phyloP scores from a whole-genome alignment of 148 eudicot species.

The Rhododendron williamsianum region DNA sequence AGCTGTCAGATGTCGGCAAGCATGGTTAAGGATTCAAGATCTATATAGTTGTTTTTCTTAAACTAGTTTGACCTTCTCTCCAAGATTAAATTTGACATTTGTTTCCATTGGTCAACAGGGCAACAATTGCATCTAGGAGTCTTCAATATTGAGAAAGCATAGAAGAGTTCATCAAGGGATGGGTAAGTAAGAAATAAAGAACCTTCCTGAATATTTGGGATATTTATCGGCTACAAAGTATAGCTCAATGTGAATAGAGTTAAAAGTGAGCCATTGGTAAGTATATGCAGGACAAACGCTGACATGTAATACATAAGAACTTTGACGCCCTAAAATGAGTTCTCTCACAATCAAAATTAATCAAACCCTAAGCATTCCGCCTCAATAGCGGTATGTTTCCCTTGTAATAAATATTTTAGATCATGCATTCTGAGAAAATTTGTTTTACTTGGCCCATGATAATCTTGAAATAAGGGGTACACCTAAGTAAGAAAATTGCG shows the following conservation, averaged over 20 bases:
- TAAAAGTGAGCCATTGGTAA: neutral
- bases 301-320: neutral
- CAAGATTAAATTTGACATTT: conserved; percentile 6
- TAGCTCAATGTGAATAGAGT: neutral
- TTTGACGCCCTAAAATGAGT: neutral
- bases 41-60: neutral
- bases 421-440: neutral
- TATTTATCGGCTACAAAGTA: neutral
- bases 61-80: neutral
- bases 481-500: neutral
- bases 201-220: neutral
- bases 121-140: conserved; percentile 44
- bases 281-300: neutral
- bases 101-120: conserved; percentile 33
- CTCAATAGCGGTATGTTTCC: neutral
- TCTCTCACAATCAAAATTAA: neutral
- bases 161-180: conserved; percentile 6
- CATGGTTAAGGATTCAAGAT: conserved; percentile 51
- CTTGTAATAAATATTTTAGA: neutral
- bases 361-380: neutral
- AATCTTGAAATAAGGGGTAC: neutral
- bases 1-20: conserved; percentile 89
- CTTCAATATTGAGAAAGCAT: conserved; percentile 21
- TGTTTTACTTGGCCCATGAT: neutral
- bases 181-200: conserved; percentile 9